Evolutionary conservation across 768 basidiomycete genomes (phyloP), one percentile per base, ranked within the genome.

Genomic region (Boletus rufocinnamomeus): DNA sequence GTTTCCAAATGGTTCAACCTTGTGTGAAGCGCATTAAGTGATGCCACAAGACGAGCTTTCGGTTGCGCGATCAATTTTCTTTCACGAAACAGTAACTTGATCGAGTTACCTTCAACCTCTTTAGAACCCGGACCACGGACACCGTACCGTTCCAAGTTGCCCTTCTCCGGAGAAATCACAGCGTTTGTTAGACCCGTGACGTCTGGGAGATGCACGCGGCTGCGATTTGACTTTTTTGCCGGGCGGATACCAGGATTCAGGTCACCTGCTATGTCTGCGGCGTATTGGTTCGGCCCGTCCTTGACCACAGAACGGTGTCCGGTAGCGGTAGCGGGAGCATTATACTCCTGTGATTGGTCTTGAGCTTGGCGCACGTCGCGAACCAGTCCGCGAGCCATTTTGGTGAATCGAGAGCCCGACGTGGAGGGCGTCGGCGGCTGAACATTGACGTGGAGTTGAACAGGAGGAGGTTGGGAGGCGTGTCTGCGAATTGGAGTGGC

Each of bases 151-250:
- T 82, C 79, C 16, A 79, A 62, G 17, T 78, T 79, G 4, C 74
- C 74, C 62, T 83, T 88, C 1, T 84, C 83, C 2, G 93, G 92
- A 5, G 88, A 88, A 52, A 84, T 83, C 16, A 93, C 85, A 0
- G 88, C 92, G 45, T 80, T 86, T 0, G 90, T 94, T 11, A 94
- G 71, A 0, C 92, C 93, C 9, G 93, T 95, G 5, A 95, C 84
- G 64, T 94, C 93, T 1, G 91, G 92, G 2, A 93, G 75, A 50
- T 86, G 82, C 21, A 91, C 69, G 35, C 78, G 79, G 30, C 74
- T 75, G 50, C 68, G 72, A 50, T 69, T 74, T 13, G 66, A 62
- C 55, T 60, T 69, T 60, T 62, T 68, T 4, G 59, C 49, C 47
- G 56, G 16, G 17, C 54, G 63, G 38, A n/a, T 56, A 28, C 59